A percentile compares a stretch with the other conserved stretches of the same genome.
These are phyloP conservation scores for Trichoderma asperelloides DNA, from an alignment of 495 filamentous ascomycete genomes.

Conservation along the genomic window DNA sequence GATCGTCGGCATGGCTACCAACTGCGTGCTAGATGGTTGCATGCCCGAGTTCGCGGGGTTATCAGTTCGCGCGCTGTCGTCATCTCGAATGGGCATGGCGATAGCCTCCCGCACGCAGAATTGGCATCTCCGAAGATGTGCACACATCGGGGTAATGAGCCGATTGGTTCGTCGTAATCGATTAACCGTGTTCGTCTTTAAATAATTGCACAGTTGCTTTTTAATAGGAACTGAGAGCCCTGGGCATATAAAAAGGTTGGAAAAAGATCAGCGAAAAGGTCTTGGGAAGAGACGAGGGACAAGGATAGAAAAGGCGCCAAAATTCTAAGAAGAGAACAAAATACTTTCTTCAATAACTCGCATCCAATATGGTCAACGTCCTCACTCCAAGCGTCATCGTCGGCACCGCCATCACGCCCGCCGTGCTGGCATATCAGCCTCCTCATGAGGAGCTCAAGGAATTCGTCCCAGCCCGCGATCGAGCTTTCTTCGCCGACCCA, in stretches of 20 bases:
- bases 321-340: background rate
- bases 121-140: too few relatives aligned
- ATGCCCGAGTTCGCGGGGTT: background rate
- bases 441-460: constrained; percentile 25
- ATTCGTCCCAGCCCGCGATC: constrained; percentile 27
- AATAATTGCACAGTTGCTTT: too few relatives aligned
- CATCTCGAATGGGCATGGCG: background rate
- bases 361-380: constrained; percentile 3
- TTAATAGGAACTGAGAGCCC: too few relatives aligned
- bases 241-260: too few relatives aligned
- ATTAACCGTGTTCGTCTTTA: too few relatives aligned
- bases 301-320: background rate
- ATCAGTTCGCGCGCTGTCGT: background rate
- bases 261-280: too few relatives aligned
- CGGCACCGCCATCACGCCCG: constrained; percentile 12
- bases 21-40: background rate
- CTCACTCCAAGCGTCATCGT: background rate
- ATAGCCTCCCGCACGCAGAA: background rate
- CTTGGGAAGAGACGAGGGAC: background rate
- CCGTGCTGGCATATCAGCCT: constrained; percentile 27
- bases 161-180: too few relatives aligned
- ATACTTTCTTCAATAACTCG: background rate
- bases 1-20: background rate
- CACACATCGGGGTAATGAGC: too few relatives aligned
- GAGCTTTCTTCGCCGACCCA: constrained; percentile 24